phyloP scores from a whole-genome alignment of 371 early-diverging fungal genomes.

The Nematocida major region DNA sequence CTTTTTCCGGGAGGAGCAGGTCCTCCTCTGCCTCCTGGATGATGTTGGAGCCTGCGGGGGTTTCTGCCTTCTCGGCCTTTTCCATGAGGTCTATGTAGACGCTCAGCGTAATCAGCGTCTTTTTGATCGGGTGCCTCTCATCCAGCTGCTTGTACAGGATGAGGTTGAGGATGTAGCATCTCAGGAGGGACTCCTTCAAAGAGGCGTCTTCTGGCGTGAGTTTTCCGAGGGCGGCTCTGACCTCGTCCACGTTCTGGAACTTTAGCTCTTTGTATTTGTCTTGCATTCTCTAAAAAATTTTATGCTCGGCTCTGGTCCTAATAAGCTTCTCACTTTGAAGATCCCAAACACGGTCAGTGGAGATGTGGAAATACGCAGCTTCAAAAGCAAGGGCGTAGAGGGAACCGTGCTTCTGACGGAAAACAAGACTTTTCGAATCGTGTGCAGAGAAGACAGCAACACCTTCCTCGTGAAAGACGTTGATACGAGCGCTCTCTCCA shows the following conservation, averaged over 20 bases:
- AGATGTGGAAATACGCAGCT: conserved; percentile 15
- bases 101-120: conserved; percentile 39
- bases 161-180: conserved; percentile 47
- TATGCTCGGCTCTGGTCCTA: not conserved
- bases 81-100: conserved; percentile 43
- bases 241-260: conserved; percentile 44
- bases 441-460: conserved; percentile 41
- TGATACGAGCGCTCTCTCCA: not conserved
- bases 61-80: conserved; percentile 13
- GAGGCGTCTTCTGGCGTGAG: conserved; percentile 1
- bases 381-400: not conserved
- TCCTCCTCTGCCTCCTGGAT: conserved; percentile 13
- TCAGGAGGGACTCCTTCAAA: conserved; percentile 34
- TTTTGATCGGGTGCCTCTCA: conserved; percentile 26
- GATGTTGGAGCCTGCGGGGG: conserved; percentile 13
- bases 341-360: not conserved
- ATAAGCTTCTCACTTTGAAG: conserved; percentile 1
- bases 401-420: conserved; percentile 13
- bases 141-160: conserved; percentile 45
- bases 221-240: conserved; percentile 1
- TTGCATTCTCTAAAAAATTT: conserved; percentile 11
- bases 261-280: not conserved
- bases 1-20: not conserved
- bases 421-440: conserved; percentile 21
- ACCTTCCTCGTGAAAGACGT: conserved; percentile 11